These are phyloP conservation scores for Kurtzmaniella cleridarum DNA, from an alignment of 805 yeast species.

Conservation along the genomic window DNA sequence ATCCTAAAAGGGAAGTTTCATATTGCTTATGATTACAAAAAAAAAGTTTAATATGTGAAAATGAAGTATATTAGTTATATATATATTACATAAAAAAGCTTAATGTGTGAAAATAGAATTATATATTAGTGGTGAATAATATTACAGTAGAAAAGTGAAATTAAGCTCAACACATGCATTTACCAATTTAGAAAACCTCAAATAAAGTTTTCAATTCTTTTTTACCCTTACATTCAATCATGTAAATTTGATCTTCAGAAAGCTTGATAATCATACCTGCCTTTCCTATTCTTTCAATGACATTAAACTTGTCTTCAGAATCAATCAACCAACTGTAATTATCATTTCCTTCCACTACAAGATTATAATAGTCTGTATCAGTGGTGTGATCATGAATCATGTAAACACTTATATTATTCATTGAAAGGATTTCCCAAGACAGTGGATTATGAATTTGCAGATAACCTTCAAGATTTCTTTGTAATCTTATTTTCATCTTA, in stretches of 20 bases:
- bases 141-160: too few species aligned
- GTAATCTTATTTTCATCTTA: slow-evolving; percentile 32
- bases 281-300: slow-evolving; percentile 35
- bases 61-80: too few species aligned
- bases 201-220: slow-evolving; percentile 29
- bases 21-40: too few species aligned
- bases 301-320: slow-evolving; percentile 22
- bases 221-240: slow-evolving; percentile 42
- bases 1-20: too few species aligned
- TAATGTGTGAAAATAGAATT: too few species aligned
- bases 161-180: neutral
- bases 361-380: slow-evolving; percentile 21
- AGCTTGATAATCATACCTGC: slow-evolving; percentile 37
- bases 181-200: slow-evolving; percentile 12
- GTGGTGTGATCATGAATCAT: slow-evolving; percentile 23
- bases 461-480: slow-evolving; percentile 26
- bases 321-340: slow-evolving; percentile 27
- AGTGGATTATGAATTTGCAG: slow-evolving; percentile 28
- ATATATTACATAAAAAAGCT: too few species aligned
- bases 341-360: slow-evolving; percentile 17
- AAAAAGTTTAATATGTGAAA: too few species aligned
- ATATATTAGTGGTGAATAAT: too few species aligned
- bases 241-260: slow-evolving; percentile 24
- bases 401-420: slow-evolving; percentile 29
- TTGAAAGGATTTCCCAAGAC: slow-evolving; percentile 38